Base-by-base conservation (phyloP, 2,329 filamentous ascomycete species). In the Tolypocladium tropicale region DNA sequence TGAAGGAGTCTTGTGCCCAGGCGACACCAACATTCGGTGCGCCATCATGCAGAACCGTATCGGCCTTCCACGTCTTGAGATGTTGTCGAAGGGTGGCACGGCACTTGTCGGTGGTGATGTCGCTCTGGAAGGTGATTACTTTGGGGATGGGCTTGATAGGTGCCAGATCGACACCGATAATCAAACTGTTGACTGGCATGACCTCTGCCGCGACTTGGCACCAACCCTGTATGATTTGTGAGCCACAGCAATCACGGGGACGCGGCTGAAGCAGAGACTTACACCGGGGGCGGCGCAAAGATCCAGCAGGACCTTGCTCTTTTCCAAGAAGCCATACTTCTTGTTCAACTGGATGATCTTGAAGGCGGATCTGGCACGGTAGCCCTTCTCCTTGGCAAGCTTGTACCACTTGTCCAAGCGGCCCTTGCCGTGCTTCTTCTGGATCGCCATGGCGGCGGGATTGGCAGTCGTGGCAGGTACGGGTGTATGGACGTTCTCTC, bases 351-450 rank as follows among this genome's bases (percentile, higher is more conserved):
- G 93, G 64, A 99, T 93, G 65, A 99, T 77, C 77, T 99, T 99
- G 82, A 97, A 97, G 56, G 94, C 92, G 64, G 94, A 92, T 81
- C 94, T 84, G 59, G 94, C 93, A 67, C 94, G 82, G 70, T 96
- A 99, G 60, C 94, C 94, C 74, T 96, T 97, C 72, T 99, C 94
- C 74, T 99, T 99, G 59, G 94, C 94, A 67, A 97, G 85, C 71
- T 92, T 93, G 76, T 97, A 99, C 90, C 92, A 97, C 75, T 97
- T 96, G 75, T 99, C 94, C 67, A 96, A 81, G 83, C 93, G 92
- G 74, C 93, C 93, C 78, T 97, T 97, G 76, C 91, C 93, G 77
- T 96, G 89, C 82, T 97, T 97, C 82, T 97, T 96, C 70, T 97
- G 90, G 67, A 97, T 93, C 68, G 90, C 92, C 94, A 97, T 97